Evolutionary conservation across 2,329 filamentous ascomycete species (phyloP).

Genomic region (Penicillium janthinellum): DNA sequence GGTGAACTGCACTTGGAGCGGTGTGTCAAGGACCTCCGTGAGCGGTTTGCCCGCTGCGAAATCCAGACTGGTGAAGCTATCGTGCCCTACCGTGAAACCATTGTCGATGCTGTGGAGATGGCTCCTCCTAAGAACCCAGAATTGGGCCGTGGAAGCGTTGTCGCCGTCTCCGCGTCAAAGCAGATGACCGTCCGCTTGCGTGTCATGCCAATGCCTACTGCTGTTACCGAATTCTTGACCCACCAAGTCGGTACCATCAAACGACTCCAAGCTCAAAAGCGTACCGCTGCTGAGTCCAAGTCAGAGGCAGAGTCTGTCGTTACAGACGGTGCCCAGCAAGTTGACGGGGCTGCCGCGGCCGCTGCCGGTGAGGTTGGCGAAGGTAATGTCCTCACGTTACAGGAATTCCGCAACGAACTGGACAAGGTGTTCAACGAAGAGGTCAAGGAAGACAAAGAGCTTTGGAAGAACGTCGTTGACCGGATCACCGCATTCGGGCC

Average conservation of each 20-base stretch:
- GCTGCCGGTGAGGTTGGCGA: constrained; percentile 57
- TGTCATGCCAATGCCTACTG: constrained; percentile 74
- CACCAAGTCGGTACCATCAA: constrained; percentile 82
- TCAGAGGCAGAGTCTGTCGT: constrained; percentile 43
- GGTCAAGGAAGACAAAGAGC: constrained; percentile 71
- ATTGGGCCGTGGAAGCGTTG: constrained; percentile 77
- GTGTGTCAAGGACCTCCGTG: constrained; percentile 88
- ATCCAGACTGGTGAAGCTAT: constrained; percentile 93
- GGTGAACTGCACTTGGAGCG: constrained; percentile 93
- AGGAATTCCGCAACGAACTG: constrained; percentile 77
- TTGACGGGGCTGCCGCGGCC: constrained; percentile 55
- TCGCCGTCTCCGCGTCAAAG: constrained; percentile 78
- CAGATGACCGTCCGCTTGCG: constrained; percentile 76
- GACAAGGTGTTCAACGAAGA: constrained; percentile 64
- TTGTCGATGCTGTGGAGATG: constrained; percentile 88
- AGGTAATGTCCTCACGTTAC: constrained; percentile 64
- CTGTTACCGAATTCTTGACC: constrained; percentile 80
- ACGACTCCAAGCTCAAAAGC: constrained; percentile 71
- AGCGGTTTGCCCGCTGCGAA: constrained; percentile 90
- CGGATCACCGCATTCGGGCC: constrained; percentile 91
- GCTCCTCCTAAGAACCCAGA: constrained; percentile 82
- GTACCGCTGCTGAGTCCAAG: constrained; percentile 51
- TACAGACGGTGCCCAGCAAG: constrained; percentile 39
- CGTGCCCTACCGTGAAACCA: constrained; percentile 92
- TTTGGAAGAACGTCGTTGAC: constrained; percentile 76